Conservation (phyloP, 2,329 filamentous ascomycete species). For the Botrytis fabae region DNA sequence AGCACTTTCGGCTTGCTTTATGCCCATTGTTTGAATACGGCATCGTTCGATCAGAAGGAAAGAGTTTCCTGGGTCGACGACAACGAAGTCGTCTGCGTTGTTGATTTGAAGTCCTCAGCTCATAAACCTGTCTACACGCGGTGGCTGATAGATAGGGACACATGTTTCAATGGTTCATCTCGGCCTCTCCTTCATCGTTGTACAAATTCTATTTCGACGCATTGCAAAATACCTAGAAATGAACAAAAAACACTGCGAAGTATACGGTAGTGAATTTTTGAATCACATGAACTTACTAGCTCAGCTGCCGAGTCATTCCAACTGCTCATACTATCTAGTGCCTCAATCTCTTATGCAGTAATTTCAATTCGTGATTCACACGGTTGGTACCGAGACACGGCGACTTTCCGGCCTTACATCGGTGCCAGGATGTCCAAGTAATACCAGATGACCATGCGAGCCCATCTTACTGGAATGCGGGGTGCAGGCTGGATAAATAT, state of each 20-base stretch:
- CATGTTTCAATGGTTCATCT: not conserved
- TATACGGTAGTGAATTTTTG: not conserved
- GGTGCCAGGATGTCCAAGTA: conserved; percentile 16
- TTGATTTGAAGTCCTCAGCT: not conserved
- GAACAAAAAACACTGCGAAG: not conserved
- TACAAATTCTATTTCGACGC: not conserved
- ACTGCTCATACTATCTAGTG: not conserved
- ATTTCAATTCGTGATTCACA: not conserved
- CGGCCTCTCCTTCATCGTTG: not conserved
- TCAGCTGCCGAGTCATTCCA: not conserved
- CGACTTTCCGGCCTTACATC: conserved; percentile 21
- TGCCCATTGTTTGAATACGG: not conserved
- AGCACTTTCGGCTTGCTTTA: not conserved
- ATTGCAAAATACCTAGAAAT: not conserved
- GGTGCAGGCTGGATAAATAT: conserved; percentile 18
- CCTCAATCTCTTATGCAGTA: not conserved
- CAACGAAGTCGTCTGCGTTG: not conserved
- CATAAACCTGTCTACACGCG: not conserved
- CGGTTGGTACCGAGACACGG: conserved; percentile 17
- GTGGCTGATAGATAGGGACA: not conserved
- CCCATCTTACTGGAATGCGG: conserved; percentile 17
- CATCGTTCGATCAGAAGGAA: not conserved
- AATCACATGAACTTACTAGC: not conserved
- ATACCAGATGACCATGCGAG: conserved; percentile 22
- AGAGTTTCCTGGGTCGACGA: not conserved